These are phyloP conservation scores for Pharus latifolius DNA, from an alignment of 176 grass and related monocot species.

Conservation along the genomic window DNA sequence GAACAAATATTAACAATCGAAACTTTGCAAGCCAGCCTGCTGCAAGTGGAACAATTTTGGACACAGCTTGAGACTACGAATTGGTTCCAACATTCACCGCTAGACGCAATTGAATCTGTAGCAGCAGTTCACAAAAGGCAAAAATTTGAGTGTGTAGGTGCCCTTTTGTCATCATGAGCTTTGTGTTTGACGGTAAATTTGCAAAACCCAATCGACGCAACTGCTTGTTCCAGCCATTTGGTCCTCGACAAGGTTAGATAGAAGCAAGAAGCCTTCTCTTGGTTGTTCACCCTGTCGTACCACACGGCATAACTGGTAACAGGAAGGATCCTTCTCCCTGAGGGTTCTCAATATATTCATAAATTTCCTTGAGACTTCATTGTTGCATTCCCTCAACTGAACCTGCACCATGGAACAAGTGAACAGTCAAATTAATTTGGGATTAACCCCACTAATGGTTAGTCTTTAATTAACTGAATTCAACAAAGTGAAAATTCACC, in stretches of 20 bases:
- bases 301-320: conserved; percentile 55
- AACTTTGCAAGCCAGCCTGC: conserved; percentile 1
- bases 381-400: conserved; percentile 46
- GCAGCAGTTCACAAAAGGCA: conserved; percentile 14
- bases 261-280: conserved; percentile 79
- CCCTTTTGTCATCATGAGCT: conserved; percentile 21
- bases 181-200: conserved; percentile 80
- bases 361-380: conserved; percentile 47
- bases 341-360: conserved; percentile 35
- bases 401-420: conserved; percentile 19
- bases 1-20: conserved; percentile 42
- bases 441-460: background rate
- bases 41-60: background rate
- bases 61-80: background rate
- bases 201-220: conserved; percentile 87
- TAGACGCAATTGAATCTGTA: conserved; percentile 10
- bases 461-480: background rate
- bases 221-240: conserved; percentile 62
- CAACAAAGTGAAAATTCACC: background rate
- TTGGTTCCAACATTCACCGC: background rate
- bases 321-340: conserved; percentile 59
- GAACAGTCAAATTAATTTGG: background rate
- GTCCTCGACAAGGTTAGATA: conserved; percentile 80
- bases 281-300: conserved; percentile 91
- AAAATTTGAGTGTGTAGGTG: background rate